Percentiles rank a stretch among this genome's conserved stretches.
These are phyloP conservation scores for Wickerhamomyces pijperi DNA, from an alignment of 805 yeast species.

Conservation along the genomic window DNA sequence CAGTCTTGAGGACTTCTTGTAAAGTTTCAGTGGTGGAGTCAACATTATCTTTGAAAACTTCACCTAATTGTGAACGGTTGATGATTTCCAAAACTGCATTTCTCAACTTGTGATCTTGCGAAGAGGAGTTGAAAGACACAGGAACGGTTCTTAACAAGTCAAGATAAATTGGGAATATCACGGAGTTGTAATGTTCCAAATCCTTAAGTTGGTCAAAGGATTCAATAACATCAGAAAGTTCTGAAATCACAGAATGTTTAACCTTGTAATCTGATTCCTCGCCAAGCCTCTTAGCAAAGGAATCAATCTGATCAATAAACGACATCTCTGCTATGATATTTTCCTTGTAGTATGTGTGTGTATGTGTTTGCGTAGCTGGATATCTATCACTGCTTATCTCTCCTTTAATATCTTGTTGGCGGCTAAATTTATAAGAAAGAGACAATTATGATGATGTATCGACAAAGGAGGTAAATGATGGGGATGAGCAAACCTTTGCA, in stretches of 20 bases:
- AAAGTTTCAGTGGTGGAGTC: conserved; percentile 46
- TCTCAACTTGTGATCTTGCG: conserved; percentile 71
- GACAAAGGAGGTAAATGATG: too few relatives aligned
- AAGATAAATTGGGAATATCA: conserved; percentile 60
- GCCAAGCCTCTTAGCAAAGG: conserved; percentile 50
- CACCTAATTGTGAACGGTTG: conserved; percentile 75
- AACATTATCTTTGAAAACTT: conserved; percentile 64
- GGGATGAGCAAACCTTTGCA: too few relatives aligned
- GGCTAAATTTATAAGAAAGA: too few relatives aligned
- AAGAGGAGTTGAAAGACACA: conserved; percentile 50
- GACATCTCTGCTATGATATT: conserved; percentile 18
- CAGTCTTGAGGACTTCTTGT: conserved; percentile 50
- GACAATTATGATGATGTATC: too few relatives aligned
- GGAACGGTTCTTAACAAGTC: conserved; percentile 57
- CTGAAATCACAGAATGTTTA: conserved; percentile 63
- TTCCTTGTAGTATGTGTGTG: too few relatives aligned
- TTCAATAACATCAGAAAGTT: conserved; percentile 79
- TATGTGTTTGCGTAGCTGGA: too few relatives aligned
- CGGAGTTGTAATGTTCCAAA: conserved; percentile 63
- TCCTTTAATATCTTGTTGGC: too few relatives aligned
- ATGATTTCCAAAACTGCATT: conserved; percentile 67
- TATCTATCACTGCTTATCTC: too few relatives aligned
- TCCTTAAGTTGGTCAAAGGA: conserved; percentile 73
- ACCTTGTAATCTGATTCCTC: conserved; percentile 45
- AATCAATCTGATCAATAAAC: conserved; percentile 43